Conservation (phyloP, 1,284 basidiomycete genomes). For the Trametes sp. region DNA sequence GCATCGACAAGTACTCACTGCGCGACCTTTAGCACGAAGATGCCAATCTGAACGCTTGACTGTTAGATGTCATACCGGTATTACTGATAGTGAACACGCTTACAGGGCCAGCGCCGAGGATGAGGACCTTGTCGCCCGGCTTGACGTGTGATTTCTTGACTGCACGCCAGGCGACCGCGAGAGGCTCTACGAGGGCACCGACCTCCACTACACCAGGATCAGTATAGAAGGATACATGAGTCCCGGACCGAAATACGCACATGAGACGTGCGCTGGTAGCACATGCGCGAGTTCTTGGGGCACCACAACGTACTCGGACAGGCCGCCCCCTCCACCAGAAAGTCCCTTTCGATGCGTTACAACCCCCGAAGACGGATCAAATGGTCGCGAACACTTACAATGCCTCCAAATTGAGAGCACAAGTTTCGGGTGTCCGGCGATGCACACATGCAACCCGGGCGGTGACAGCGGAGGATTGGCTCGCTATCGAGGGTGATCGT, state of each 20-base stretch:
- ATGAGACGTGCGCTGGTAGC: constrained; percentile 31
- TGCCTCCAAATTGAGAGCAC: constrained; percentile 36
- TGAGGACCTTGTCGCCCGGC: constrained; percentile 38
- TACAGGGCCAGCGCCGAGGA: constrained; percentile 44
- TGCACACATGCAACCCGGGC: constrained; percentile 27
- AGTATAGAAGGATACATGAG: not conserved
- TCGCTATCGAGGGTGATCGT: constrained; percentile 34
- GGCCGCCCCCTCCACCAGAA: constrained; percentile 36
- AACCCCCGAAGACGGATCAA: not conserved
- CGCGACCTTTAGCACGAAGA: constrained; percentile 38
- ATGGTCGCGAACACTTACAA: constrained; percentile 29
- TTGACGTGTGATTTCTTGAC: constrained; percentile 40
- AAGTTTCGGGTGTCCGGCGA: constrained; percentile 30
- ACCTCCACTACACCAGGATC: constrained; percentile 32
- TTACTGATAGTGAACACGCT: not conserved
- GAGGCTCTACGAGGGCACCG: constrained; percentile 44
- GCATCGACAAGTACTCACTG: constrained; percentile 10
- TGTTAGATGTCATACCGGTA: not conserved
- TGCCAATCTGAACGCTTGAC: constrained; percentile 33
- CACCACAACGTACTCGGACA: constrained; percentile 41
- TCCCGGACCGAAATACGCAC: not conserved
- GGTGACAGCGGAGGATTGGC: constrained; percentile 39
- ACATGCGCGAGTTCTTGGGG: constrained; percentile 38
- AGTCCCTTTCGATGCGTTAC: constrained; percentile 25
- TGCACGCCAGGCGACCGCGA: constrained; percentile 45